Evolutionary conservation across 345 rosid genomes (phyloP).

Genomic region (Rhizophora apiculata): DNA sequence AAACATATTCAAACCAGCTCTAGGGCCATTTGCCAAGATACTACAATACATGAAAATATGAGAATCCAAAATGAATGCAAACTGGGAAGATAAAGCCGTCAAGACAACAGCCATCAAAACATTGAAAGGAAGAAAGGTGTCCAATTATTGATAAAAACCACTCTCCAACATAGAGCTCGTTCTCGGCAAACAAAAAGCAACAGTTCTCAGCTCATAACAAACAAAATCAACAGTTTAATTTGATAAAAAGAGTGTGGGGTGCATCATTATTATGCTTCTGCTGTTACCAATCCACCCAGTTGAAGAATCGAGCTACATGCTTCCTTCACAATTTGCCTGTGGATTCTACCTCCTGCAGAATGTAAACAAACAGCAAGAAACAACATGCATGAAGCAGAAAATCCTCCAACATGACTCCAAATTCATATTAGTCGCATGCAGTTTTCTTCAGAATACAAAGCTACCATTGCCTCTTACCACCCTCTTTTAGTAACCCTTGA

Average conservation of each 20-base stretch:
- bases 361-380: conserved; percentile 16
- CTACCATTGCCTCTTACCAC: not conserved
- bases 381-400: conserved; percentile 1
- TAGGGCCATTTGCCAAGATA: no score
- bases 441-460: not conserved
- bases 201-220: not conserved
- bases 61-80: no score
- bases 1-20: no score
- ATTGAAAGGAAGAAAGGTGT: not conserved
- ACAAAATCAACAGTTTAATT: not conserved
- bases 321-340: conserved; percentile 10
- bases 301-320: not conserved
- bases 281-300: conserved; percentile 8
- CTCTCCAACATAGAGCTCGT: no score
- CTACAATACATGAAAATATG: no score
- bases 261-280: not conserved
- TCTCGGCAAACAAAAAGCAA: no score
- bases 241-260: not conserved
- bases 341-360: conserved; percentile 25
- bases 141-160: no score
- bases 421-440: not conserved
- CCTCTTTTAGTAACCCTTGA: not conserved
- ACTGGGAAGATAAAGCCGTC: no score
- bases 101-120: no score
- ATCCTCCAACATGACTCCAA: not conserved